Evolutionary conservation across 2,329 filamentous ascomycete genomes (phyloP), one percentile per base, ranked within the genome.

Genomic region (Eutypa lata): DNA sequence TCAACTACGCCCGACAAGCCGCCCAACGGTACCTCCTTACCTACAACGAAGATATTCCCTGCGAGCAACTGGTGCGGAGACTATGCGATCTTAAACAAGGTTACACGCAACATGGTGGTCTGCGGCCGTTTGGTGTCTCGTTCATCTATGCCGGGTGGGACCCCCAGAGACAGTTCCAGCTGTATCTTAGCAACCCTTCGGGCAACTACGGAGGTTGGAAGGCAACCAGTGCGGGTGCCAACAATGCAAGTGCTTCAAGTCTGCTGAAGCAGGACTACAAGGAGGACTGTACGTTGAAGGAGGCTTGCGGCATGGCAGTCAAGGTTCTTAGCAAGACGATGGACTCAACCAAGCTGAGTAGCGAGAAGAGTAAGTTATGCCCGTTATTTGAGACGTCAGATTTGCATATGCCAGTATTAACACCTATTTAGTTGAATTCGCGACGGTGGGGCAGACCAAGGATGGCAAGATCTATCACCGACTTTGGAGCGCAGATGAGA

Each of bases 61-160:
- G 94, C 79, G 94, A 99, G 75, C 94, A 99, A 76, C 90, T 99
- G 53, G 94, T 99, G 57, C 91, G 94, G 66, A 86, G 91, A 65
- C 83, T 99, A 67, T 99, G 95, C 76, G 94, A 99, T 78, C 79
- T 97, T 62, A 99, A 99, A 82, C 94, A 99, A 76, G 93, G 94
- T 57, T 99, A 99, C 79, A 99, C 94, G 60, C 94, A 99, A 74
- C 94, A 97, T 70, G 94, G 94, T 82, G 94, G 94, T 79, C 89
- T 99, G 54, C 90, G 94, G 64, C 94, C 94, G 16, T 99, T 99
- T 66, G 94, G 94, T 73, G 94, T 99, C 47, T 97, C 92, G 47
- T 97, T 99, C 84, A 97, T 99, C 82, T 99, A 99, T 71, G 95
- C 95, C 48, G 94, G 94, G 55, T 99, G 92, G 84, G 94, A 99